Evolutionary conservation across 2,329 filamentous ascomycete species (phyloP).

Genomic region (Apiospora kogelbergensis): DNA sequence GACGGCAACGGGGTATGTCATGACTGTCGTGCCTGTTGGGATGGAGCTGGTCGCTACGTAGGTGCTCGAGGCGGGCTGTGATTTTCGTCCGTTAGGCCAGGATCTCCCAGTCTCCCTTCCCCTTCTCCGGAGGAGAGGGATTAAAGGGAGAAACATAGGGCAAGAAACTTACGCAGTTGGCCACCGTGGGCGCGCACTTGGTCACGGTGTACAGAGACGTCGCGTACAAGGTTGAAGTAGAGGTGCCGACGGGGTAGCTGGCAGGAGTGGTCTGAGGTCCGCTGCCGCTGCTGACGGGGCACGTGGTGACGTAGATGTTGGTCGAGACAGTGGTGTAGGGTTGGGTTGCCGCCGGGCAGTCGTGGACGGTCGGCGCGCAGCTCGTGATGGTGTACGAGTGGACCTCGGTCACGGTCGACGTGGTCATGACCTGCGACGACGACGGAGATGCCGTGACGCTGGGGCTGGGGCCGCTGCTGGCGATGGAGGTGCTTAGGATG

Average conservation of each 20-base stretch:
- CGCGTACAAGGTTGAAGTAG: neutral
- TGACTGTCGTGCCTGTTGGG: neutral
- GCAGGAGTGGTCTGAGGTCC: neutral
- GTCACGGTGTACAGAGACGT: neutral
- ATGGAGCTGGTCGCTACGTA: neutral
- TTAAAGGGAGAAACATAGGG: neutral
- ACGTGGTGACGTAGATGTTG: constrained; percentile 9
- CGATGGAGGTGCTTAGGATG: neutral
- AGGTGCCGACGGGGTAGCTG: neutral
- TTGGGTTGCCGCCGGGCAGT: constrained; percentile 12
- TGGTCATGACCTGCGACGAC: neutral
- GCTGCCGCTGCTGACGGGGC: constrained; percentile 7
- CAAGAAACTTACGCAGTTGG: neutral
- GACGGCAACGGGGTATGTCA: neutral
- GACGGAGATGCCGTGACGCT: neutral
- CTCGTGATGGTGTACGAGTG: neutral
- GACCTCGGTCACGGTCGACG: constrained; percentile 5
- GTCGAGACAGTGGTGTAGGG: neutral
- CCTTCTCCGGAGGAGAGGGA: neutral
- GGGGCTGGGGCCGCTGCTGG: neutral
- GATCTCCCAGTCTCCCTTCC: neutral
- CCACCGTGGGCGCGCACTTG: neutral
- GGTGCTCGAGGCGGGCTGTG: neutral
- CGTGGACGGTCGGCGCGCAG: neutral
- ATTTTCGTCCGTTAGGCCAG: neutral